Conservation (phyloP, 2,329 filamentous ascomycete genomes). For the Pestalotiopsis sp. region DNA sequence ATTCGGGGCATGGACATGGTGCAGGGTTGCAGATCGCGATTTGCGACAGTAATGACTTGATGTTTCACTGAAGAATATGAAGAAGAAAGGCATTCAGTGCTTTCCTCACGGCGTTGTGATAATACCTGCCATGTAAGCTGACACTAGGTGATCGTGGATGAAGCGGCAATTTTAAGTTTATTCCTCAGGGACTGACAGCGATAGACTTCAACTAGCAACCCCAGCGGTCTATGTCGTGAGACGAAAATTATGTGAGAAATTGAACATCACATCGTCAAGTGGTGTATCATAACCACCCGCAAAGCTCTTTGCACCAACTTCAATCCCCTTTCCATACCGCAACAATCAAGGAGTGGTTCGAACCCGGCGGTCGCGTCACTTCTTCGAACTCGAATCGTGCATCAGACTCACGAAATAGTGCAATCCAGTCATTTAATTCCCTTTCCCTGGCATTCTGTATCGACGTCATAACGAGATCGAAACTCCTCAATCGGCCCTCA, state of each 20-base stretch:
- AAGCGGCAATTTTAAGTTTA: not conserved
- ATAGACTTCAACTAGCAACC: not conserved
- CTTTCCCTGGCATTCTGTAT: not conserved
- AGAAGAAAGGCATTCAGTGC: not conserved
- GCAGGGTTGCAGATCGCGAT: too few species aligned
- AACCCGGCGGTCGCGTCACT: not conserved
- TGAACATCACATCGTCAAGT: not conserved
- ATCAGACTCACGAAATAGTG: not conserved
- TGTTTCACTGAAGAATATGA: too few species aligned
- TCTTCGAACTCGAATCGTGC: not conserved
- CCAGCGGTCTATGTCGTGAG: not conserved
- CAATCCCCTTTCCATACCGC: not conserved
- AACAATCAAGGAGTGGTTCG: not conserved
- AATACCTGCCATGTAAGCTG: not conserved
- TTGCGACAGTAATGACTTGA: too few species aligned
- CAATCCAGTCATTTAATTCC: not conserved
- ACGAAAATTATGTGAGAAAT: not conserved
- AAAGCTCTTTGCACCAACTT: not conserved
- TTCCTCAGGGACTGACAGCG: not conserved
- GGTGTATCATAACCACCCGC: too few species aligned
- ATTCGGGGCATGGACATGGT: not conserved
- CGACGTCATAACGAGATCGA: not conserved
- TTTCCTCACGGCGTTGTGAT: not conserved
- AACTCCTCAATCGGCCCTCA: not conserved
- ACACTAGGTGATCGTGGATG: not conserved